A percentile compares a stretch with the other conserved stretches of the same genome.
phyloP scores from a whole-genome alignment of 345 rosid species.

The Cardiospermum halicacabum region DNA sequence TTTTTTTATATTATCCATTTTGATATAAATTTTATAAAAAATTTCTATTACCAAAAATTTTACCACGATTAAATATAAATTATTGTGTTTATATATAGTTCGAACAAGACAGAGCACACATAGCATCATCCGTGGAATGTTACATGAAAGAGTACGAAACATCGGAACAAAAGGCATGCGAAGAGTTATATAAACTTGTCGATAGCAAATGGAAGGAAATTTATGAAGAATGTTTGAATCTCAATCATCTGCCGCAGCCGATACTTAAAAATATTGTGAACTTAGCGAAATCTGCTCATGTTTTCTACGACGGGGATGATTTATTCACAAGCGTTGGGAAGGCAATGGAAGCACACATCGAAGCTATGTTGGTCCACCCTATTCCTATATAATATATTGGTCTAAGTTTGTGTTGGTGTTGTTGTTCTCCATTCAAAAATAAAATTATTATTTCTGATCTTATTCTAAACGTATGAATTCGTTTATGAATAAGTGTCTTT shows the following conservation, averaged over 20 bases:
- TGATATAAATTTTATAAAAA: no score
- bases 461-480: no score
- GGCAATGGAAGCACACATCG: background rate
- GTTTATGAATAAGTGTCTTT: no score
- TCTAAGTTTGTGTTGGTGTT: no score
- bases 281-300: background rate
- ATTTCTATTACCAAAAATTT: no score
- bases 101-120: no score
- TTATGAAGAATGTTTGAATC: background rate
- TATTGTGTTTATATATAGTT: background rate
- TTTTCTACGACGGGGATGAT: conserved; percentile 3
- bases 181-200: background rate
- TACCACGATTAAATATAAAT: no score
- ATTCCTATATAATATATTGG: background rate
- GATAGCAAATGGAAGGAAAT: conserved; percentile 1
- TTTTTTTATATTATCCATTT: no score
- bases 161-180: background rate
- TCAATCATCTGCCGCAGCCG: background rate
- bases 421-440: no score
- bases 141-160: background rate
- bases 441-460: no score
- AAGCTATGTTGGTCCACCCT: background rate
- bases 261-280: background rate
- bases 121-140: no score
- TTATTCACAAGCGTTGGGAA: background rate